Base-by-base conservation (phyloP, 1,284 basidiomycete species). In the Cronartium quercuum region DNA sequence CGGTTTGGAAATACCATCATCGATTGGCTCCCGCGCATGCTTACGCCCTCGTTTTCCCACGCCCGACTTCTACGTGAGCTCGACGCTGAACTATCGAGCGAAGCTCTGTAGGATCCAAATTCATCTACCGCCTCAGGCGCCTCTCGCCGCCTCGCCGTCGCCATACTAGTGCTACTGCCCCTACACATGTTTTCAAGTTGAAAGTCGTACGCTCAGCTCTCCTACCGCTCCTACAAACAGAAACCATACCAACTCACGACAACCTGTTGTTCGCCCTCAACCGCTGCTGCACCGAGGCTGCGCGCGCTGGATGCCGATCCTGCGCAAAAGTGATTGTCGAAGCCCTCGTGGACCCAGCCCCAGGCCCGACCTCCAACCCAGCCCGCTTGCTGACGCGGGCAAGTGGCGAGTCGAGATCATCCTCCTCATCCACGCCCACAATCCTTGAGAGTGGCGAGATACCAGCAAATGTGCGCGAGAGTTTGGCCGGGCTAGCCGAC, bases 401-500 rank as follows among this genome's bases (percentile, higher is more conserved):
- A 24, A 58, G 55, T 24, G 70, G 70, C 1, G 70, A 73, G 35
- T 66, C 70, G n/a, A n/a, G n/a, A n/a, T n/a, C n/a, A n/a, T n/a
- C n/a, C n/a, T n/a, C n/a, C 29, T 73, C 70, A 21, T 55, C 51
- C 6, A 38, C 2, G 9, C 62, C 64, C 38, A 47, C 63, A 29
- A 73, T 73, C 5, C 12, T 41, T n/a, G 61, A 64, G 9, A 73
- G 40, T 10, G 70, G 70, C 34, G 47, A 58, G 1, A 66, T 51
- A n/a, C 64, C 70, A 15, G 42, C 42, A 21, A 38, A 51, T 13
- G 57, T 61, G 13, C 70, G 24, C n/a, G n/a, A n/a, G 4, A 73
- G 70, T 44, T 73, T 73, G 51, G 61, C 66, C n/a, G 70, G 70
- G 60, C 70, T 73, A 29, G 55, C 61, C 6, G 70, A 73, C 13